phyloP scores from a whole-genome alignment of 2,329 filamentous ascomycete species.

The Nemania abortiva region DNA sequence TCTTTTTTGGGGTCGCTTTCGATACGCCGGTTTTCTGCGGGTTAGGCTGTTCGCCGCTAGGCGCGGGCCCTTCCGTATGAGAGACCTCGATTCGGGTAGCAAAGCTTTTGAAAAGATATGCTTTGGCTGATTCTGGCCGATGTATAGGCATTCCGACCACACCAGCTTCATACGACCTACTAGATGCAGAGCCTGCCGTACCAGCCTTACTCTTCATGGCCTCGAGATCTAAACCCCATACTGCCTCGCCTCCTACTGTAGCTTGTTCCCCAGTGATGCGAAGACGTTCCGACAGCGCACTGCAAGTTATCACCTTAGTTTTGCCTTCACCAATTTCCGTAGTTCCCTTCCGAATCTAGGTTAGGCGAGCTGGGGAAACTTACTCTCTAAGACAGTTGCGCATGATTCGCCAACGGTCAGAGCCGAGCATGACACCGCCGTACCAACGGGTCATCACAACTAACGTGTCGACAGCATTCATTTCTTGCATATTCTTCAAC shows the following conservation, averaged over 20 bases:
- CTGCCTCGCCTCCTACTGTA: constrained; percentile 62
- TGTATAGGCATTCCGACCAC: constrained; percentile 76
- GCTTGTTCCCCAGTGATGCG: constrained; percentile 58
- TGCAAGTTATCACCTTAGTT: constrained; percentile 23
- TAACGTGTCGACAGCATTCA: constrained; percentile 63
- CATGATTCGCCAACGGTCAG: constrained; percentile 73
- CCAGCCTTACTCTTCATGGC: constrained; percentile 59
- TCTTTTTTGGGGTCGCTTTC: constrained; percentile 60
- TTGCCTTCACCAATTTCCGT: not conserved
- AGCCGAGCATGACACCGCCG: constrained; percentile 70
- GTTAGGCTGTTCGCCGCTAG: constrained; percentile 18
- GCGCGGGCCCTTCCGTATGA: constrained; percentile 20
- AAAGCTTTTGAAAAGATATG: constrained; percentile 72
- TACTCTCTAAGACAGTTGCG: constrained; percentile 64
- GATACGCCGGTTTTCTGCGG: constrained; percentile 34
- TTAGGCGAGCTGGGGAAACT: not conserved
- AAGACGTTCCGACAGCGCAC: constrained; percentile 64
- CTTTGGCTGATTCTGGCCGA: constrained; percentile 75
- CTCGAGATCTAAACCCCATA: constrained; percentile 72
- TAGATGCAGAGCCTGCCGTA: constrained; percentile 44
- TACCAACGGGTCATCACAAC: constrained; percentile 73
- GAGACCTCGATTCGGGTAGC: constrained; percentile 54
- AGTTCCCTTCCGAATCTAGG: no score
- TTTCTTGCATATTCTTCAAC: constrained; percentile 65
- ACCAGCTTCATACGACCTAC: constrained; percentile 48